These are phyloP conservation scores for Gypsophila paniculata DNA, from an alignment of 179 eudicot genomes.

Conservation along the genomic window DNA sequence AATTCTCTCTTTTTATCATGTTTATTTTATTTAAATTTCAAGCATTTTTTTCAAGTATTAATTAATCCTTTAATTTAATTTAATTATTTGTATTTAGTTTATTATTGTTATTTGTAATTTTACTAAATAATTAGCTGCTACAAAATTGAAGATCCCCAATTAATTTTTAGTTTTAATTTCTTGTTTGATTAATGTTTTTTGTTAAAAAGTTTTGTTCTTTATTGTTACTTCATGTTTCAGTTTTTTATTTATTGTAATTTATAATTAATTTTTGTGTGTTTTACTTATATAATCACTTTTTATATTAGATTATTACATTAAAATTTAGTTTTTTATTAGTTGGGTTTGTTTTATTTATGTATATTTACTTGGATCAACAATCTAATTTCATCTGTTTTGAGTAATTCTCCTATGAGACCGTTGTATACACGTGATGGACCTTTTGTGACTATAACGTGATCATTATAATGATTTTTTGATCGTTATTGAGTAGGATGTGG, in stretches of 20 bases:
- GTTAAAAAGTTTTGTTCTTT: slow-evolving; percentile 1
- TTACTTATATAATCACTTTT: slow-evolving; percentile 16
- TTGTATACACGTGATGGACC: too few relatives aligned
- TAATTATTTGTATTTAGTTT: slow-evolving; percentile 15
- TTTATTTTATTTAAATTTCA: slow-evolving; percentile 7
- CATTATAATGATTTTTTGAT: too few relatives aligned
- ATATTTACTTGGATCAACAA: background rate
- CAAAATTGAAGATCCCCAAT: slow-evolving; percentile 19
- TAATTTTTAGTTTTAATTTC: slow-evolving; percentile 21
- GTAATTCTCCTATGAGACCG: too few relatives aligned
- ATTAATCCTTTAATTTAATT: slow-evolving; percentile 22
- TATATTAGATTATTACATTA: slow-evolving; percentile 1
- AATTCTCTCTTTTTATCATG: background rate
- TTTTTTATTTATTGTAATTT: slow-evolving; percentile 9
- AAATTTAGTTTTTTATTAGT: slow-evolving; percentile 13
- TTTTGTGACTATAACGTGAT: too few relatives aligned
- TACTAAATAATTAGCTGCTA: background rate
- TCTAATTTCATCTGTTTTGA: slow-evolving; percentile 8
- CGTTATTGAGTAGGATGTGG: too few relatives aligned
- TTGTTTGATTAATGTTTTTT: slow-evolving; percentile 18
- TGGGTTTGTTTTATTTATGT: background rate
- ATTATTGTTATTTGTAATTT: slow-evolving; percentile 20
- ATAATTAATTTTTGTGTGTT: slow-evolving; percentile 6
- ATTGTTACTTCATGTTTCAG: slow-evolving; percentile 18
- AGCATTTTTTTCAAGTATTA: slow-evolving; percentile 9